phyloP scores from a whole-genome alignment of 257 asterid species.

The Ligustrum vulgare region DNA sequence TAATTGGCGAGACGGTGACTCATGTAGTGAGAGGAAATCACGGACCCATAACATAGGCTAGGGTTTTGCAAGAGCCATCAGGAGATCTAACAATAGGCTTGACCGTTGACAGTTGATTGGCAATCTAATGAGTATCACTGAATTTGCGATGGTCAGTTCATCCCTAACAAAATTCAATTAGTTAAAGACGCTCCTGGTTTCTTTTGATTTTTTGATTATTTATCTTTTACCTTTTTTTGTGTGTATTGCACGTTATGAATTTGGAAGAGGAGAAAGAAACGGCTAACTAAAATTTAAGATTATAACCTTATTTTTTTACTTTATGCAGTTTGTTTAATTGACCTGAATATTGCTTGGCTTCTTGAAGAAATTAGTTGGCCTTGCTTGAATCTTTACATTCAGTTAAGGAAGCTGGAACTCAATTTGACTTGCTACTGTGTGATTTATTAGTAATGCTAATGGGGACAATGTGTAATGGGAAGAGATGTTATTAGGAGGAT shows the following conservation, averaged over 20 bases:
- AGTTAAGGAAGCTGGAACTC: background rate
- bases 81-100: background rate
- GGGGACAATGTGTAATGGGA: background rate
- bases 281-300: background rate
- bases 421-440: background rate
- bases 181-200: background rate
- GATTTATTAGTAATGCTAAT: background rate
- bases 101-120: background rate
- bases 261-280: background rate
- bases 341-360: background rate
- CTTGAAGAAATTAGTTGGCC: no score
- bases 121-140: conserved; percentile 46
- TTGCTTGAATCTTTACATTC: background rate
- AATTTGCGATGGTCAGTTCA: conserved; percentile 63
- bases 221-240: background rate
- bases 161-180: background rate
- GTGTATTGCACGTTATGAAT: background rate
- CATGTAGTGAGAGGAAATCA: no score
- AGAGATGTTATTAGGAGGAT: background rate
- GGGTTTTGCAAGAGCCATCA: background rate
- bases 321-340: background rate
- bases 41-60: background rate
- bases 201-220: background rate
- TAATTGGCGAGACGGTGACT: no score
- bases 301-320: background rate